phyloP scores from a whole-genome alignment of 495 filamentous ascomycete genomes.

The Aspergillus homomorphus region DNA sequence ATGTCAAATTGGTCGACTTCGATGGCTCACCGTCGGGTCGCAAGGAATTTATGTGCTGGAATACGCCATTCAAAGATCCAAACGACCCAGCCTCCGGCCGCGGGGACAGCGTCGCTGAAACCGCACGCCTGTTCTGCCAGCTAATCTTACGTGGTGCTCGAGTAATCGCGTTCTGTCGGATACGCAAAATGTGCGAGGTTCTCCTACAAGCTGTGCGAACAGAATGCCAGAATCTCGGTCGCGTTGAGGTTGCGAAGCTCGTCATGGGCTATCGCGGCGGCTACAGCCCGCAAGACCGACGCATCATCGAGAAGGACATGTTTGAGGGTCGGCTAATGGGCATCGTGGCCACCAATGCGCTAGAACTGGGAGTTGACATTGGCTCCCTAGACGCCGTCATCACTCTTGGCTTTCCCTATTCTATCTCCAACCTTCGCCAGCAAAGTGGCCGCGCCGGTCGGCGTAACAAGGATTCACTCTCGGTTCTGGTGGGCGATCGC shows the following conservation, averaged over 20 bases:
- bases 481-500: slow-evolving; percentile 85
- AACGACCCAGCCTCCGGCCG: slow-evolving; percentile 81
- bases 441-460: slow-evolving; percentile 92
- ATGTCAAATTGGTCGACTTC: slow-evolving; percentile 76
- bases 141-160: slow-evolving; percentile 84
- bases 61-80: slow-evolving; percentile 92
- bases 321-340: slow-evolving; percentile 92
- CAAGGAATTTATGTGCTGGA: slow-evolving; percentile 98
- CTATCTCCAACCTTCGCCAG: slow-evolving; percentile 88
- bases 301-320: slow-evolving; percentile 92
- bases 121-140: slow-evolving; percentile 85
- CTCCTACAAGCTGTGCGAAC: slow-evolving; percentile 75
- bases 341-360: slow-evolving; percentile 87
- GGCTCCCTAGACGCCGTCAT: slow-evolving; percentile 92
- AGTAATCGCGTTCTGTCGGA: slow-evolving; percentile 89
- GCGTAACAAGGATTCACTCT: slow-evolving; percentile 90
- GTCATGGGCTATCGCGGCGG: slow-evolving; percentile 97
- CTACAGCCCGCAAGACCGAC: slow-evolving; percentile 90
- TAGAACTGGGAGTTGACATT: slow-evolving; percentile 95
- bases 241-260: slow-evolving; percentile 67
- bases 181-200: slow-evolving; percentile 83
- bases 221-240: slow-evolving; percentile 69
- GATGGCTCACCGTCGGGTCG: slow-evolving; percentile 91
- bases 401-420: slow-evolving; percentile 91
- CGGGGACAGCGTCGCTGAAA: slow-evolving; percentile 77